Percentiles rank a stretch among this genome's conserved stretches.
phyloP scores from a whole-genome alignment of 306 rosid species.

The Aeschynomene evenia region DNA sequence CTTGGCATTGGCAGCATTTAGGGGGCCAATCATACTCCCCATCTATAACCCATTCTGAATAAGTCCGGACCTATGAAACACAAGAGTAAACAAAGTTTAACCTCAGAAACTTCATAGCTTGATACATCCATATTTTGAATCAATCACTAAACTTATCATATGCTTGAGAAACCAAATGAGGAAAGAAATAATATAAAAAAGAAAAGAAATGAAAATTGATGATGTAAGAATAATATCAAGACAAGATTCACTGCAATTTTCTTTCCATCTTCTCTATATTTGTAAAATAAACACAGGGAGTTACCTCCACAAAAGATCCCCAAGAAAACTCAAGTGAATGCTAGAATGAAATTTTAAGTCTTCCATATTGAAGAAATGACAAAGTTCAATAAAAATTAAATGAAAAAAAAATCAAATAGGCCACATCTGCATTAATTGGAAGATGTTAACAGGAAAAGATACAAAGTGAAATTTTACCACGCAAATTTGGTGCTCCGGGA shows the following conservation, averaged over 20 bases:
- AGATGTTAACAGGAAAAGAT: not conserved
- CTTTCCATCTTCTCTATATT: not conserved
- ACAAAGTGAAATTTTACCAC: conserved; percentile 53
- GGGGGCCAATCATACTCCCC: conserved; percentile 99
- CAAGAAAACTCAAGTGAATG: conserved; percentile 25
- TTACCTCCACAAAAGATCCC: not conserved
- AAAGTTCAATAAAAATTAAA: not conserved
- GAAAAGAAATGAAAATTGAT: not conserved
- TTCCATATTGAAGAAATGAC: not conserved
- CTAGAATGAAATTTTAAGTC: not conserved
- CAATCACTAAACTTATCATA: not conserved
- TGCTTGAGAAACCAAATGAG: conserved; percentile 6
- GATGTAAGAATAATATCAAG: not conserved
- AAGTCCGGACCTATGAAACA: conserved; percentile 71
- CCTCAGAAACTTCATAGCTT: conserved; percentile 23
- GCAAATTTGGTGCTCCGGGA: conserved; percentile 94
- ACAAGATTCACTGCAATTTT: not conserved
- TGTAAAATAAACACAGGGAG: not conserved
- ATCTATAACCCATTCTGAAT: conserved; percentile 98
- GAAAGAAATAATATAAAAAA: not conserved
- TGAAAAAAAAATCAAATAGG: conserved; percentile 1
- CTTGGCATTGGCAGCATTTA: conserved; percentile 82
- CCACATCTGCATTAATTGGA: conserved; percentile 1
- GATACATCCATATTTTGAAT: not conserved
- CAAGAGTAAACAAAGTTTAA: conserved; percentile 25